These are phyloP conservation scores for Sporobolomyces phaffii DNA, from an alignment of 768 basidiomycete species.

Conservation along the genomic window DNA sequence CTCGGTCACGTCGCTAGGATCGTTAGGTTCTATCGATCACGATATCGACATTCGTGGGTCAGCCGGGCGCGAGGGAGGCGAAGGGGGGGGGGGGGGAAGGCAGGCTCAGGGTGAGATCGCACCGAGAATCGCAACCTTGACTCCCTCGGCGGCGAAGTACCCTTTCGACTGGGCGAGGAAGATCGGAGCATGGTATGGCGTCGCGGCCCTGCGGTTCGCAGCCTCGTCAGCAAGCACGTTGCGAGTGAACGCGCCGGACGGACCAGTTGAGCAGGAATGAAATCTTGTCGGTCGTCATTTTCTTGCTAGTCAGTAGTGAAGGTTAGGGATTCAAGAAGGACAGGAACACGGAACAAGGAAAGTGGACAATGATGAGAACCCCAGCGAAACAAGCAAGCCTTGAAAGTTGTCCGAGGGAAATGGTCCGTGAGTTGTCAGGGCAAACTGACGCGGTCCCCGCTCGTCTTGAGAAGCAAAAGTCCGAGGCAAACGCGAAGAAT, in stretches of 20 bases:
- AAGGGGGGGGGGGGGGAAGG: neutral
- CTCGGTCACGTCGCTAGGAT: constrained; percentile 40
- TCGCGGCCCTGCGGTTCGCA: constrained; percentile 36
- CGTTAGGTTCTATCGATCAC: constrained; percentile 38
- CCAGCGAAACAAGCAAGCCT: neutral
- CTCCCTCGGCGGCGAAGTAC: constrained; percentile 40
- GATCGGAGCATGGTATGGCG: constrained; percentile 40
- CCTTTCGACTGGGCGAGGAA: constrained; percentile 40
- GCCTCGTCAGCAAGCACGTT: no score
- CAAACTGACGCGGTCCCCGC: neutral
- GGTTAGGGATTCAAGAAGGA: neutral
- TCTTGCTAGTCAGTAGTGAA: neutral
- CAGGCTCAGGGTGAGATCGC: neutral
- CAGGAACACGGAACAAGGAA: neutral
- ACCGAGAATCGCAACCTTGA: constrained; percentile 42
- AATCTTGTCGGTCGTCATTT: constrained; percentile 1
- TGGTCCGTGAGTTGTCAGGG: no score
- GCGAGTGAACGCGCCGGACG: no score
- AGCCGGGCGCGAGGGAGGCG: no score
- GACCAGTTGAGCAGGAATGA: constrained; percentile 33
- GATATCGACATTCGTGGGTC: no score
- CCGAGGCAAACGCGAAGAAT: neutral
- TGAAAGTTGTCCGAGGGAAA: no score
- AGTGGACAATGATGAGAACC: neutral
- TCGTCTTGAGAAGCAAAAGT: neutral